These are phyloP conservation scores for Kwoniella sp. DNA, from an alignment of 768 basidiomycete genomes.

Conservation along the genomic window DNA sequence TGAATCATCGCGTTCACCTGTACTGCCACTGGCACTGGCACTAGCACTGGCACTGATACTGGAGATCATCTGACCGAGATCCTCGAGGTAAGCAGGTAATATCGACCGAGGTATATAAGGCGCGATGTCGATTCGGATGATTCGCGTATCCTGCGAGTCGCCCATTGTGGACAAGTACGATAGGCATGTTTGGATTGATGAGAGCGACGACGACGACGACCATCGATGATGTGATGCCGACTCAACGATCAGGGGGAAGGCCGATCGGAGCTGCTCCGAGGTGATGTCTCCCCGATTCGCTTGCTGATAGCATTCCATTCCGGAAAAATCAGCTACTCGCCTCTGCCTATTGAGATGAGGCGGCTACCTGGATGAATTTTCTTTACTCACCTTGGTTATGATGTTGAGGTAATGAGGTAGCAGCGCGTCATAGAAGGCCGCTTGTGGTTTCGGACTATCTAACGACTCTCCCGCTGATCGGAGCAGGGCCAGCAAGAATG, in stretches of 20 bases:
- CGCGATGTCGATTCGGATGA: slow-evolving; percentile 12
- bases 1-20: too few species aligned
- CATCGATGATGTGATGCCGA: slow-evolving; percentile 20
- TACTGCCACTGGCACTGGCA: too few species aligned
- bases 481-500: slow-evolving; percentile 31
- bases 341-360: too few species aligned
- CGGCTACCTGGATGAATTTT: background rate
- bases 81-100: slow-evolving; percentile 24
- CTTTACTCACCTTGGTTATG: slow-evolving; percentile 23
- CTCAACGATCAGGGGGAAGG: slow-evolving; percentile 30
- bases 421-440: slow-evolving; percentile 22
- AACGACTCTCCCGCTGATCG: slow-evolving; percentile 5
- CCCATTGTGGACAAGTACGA: background rate
- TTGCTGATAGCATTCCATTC: too few species aligned
- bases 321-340: background rate
- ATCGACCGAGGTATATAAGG: slow-evolving; percentile 5
- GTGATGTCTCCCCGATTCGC: slow-evolving; percentile 15
- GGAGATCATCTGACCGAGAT: slow-evolving; percentile 17
- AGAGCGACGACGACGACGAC: too few species aligned
- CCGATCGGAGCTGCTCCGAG: slow-evolving; percentile 28
- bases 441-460: background rate
- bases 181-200: background rate
- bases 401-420: slow-evolving; percentile 18
- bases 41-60: too few species aligned
- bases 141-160: background rate